Evolutionary conservation across 768 basidiomycete genomes (phyloP), one percentile per base, ranked within the genome.

Genomic region (Psilocybe tampanensis): DNA sequence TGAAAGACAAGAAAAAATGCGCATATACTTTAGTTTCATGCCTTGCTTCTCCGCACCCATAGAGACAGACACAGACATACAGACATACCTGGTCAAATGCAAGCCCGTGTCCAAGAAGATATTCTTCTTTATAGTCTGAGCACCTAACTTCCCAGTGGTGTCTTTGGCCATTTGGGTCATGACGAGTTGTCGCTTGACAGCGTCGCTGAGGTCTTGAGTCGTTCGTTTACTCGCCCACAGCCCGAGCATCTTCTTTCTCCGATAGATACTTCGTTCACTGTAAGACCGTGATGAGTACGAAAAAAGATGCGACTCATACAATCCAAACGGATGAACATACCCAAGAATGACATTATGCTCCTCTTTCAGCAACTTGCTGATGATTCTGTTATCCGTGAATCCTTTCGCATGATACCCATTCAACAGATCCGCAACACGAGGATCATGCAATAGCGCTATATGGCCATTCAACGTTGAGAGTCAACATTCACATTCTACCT

Each of bases 141-240:
- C 63, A 11, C 75, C 75, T 1, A 60, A 61, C 42, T 61, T 65
- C 26, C 70, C 66, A 22, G 53, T 60, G 1, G 69, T 66, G 48
- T 76, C 75, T 44, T 70, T 72, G 11, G 62, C 62, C 67, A 76
- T 68, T 60, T 75, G 71, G 34, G 71, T 69, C 7, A 71, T 44
- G 17, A 76, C 64, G 13, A 76, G 66, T 34, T 74, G 69, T 2
- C 66, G 55, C 53, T 73, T 76, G 2, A 63, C 63, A 1, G 49
- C 56, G 17, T 72, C 69, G 11, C 65, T 59, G 11, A 74, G 62
- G 7, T 62, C 55, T 13, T 43, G 53, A 1, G 72, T 76, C 12
- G 71, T 74, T 3, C 58, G 58, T 11, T 67, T 56, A 52, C 74
- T 72, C 3, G 62, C 74, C 18, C 58, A 55, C 3, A 74, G 56